Percentiles rank a stretch among this genome's conserved stretches.
Conservation (phyloP, 305 asterid genomes). For the Coffea humblotiana region DNA sequence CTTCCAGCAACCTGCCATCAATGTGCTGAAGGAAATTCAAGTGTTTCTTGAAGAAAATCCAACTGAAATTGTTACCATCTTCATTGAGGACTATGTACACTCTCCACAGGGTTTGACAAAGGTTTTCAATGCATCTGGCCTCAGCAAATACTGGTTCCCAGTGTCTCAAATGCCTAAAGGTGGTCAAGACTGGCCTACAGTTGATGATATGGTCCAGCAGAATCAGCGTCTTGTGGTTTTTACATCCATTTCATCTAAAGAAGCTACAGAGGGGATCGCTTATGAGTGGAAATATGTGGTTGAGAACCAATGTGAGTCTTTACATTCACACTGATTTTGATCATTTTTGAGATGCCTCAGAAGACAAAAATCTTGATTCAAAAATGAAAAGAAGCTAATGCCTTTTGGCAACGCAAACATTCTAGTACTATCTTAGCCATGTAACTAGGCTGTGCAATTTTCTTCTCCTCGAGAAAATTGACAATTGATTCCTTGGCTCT, state of each 20-base stretch:
- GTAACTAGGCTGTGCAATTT: not conserved
- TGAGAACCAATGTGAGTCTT: constrained; percentile 78
- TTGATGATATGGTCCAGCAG: constrained; percentile 69
- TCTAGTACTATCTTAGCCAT: not conserved
- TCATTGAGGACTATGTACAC: constrained; percentile 78
- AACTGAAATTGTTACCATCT: constrained; percentile 68
- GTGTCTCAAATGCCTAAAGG: constrained; percentile 66
- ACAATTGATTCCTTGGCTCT: not conserved
- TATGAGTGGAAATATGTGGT: constrained; percentile 85
- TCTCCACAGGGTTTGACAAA: constrained; percentile 59
- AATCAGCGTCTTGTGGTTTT: constrained; percentile 80
- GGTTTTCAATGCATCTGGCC: constrained; percentile 79
- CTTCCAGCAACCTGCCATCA: constrained; percentile 79
- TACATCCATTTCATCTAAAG: constrained; percentile 62
- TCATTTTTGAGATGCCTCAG: not conserved
- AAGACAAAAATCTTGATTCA: not conserved
- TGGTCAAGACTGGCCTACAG: constrained; percentile 86
- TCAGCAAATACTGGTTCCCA: constrained; percentile 65
- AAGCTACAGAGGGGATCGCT: constrained; percentile 70
- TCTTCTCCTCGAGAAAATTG: not conserved
- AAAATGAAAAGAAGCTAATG: not conserved
- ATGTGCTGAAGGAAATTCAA: constrained; percentile 65
- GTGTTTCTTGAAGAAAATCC: constrained; percentile 58
- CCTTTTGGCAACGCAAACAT: not conserved
- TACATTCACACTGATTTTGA: not conserved